Percentiles rank a stretch among this genome's conserved stretches.
These are phyloP conservation scores for Pseudozyma pruni DNA, from an alignment of 1,284 basidiomycete genomes.

Conservation along the genomic window DNA sequence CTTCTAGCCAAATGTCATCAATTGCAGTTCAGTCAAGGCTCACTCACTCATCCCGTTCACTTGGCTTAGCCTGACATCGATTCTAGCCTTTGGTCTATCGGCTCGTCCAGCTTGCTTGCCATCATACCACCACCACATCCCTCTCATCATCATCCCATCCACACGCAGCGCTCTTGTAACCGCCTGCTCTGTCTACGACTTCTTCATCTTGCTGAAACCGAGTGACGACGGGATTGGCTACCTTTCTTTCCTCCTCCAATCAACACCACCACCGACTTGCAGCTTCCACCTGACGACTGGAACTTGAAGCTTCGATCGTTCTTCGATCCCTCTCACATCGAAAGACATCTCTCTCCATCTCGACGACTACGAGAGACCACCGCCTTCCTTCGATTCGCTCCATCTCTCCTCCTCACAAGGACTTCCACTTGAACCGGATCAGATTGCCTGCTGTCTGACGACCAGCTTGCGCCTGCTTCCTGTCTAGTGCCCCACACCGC, in stretches of 20 bases:
- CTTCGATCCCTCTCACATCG: not conserved
- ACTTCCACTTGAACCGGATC: not conserved
- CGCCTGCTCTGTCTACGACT: slow-evolving; percentile 5
- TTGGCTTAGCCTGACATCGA: not conserved
- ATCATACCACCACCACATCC: slow-evolving; percentile 22
- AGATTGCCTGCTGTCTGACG: slow-evolving; percentile 44
- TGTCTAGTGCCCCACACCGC: not conserved
- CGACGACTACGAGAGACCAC: slow-evolving; percentile 12
- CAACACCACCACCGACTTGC: slow-evolving; percentile 13
- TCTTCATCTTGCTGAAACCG: slow-evolving; percentile 33
- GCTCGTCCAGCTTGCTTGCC: slow-evolving; percentile 13
- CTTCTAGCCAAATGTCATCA: slow-evolving; percentile 7
- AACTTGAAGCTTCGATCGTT: slow-evolving; percentile 21
- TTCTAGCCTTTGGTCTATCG: slow-evolving; percentile 1
- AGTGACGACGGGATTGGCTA: slow-evolving; percentile 49
- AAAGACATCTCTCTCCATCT: not conserved
- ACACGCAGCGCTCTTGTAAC: slow-evolving; percentile 8
- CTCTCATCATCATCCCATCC: not conserved
- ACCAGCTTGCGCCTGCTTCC: slow-evolving; percentile 30
- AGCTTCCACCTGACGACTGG: slow-evolving; percentile 38
- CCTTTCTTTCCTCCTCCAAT: slow-evolving; percentile 3
- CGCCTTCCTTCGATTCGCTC: slow-evolving; percentile 2
- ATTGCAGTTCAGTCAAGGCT: slow-evolving; percentile 1
- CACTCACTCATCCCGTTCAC: not conserved
- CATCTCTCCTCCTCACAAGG: slow-evolving; percentile 8